phyloP scores from a whole-genome alignment of 2,329 filamentous ascomycete genomes.

The Colletotrichum liriopes region DNA sequence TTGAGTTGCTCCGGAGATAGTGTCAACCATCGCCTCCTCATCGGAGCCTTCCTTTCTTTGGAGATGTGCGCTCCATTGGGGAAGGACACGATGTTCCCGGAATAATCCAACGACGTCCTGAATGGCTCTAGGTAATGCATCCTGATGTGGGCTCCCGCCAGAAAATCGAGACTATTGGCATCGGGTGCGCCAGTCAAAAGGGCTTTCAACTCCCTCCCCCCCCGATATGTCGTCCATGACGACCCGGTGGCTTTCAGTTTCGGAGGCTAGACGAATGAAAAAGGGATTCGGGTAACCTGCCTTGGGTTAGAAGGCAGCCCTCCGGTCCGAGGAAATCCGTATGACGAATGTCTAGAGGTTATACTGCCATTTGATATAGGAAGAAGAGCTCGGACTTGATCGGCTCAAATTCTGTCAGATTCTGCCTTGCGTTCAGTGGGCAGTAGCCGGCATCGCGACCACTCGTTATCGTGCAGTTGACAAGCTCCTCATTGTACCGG shows the following conservation, averaged over 20 bases:
- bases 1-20: neutral
- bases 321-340: no score
- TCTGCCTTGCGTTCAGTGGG: neutral
- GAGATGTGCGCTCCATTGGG: neutral
- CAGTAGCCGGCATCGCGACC: neutral
- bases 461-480: neutral
- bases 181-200: neutral
- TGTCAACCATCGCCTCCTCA: no score
- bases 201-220: no score
- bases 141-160: neutral
- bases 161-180: neutral
- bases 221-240: neutral
- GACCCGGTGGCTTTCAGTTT: no score
- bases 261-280: neutral
- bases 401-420: slow-evolving; percentile 3
- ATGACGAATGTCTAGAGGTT: neutral
- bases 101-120: neutral
- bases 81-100: neutral
- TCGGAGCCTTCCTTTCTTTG: neutral
- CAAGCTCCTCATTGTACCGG: neutral
- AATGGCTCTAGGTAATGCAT: neutral
- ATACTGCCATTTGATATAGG: neutral
- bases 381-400: slow-evolving; percentile 1
- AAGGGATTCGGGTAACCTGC: neutral
- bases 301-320: neutral